Evolutionary conservation across 768 basidiomycete species (phyloP).

Genomic region (Phallus indusiatus): DNA sequence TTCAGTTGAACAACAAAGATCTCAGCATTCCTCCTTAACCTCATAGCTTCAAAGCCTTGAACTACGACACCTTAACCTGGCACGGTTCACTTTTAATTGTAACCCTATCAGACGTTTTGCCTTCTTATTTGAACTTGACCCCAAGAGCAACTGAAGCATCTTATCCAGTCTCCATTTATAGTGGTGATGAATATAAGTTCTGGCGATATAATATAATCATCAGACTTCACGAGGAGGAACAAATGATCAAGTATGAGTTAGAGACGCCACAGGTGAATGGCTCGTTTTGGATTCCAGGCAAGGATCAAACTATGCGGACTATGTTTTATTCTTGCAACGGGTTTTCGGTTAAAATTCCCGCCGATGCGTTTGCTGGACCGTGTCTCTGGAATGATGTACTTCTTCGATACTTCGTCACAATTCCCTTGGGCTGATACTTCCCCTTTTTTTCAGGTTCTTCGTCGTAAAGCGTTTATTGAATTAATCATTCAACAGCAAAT

Average conservation of each 20-base stretch:
- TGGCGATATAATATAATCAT: conserved; percentile 10
- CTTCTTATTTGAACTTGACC: neutral
- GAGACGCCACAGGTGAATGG: neutral
- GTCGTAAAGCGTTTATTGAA: neutral
- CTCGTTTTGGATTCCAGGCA: conserved; percentile 11
- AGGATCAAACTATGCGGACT: conserved; percentile 12
- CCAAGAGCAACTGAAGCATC: neutral
- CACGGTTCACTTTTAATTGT: conserved; percentile 11
- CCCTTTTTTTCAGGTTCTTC: conserved; percentile 5
- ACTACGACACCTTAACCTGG: conserved; percentile 7
- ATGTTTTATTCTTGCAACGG: conserved; percentile 15
- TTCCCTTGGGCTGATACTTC: neutral
- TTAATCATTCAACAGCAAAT: neutral
- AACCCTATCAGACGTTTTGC: neutral
- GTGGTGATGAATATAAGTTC: conserved; percentile 3
- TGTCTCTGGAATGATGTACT: conserved; percentile 12
- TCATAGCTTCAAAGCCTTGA: conserved; percentile 10
- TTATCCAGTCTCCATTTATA: neutral
- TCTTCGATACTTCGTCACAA: neutral
- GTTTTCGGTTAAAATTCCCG: conserved; percentile 9
- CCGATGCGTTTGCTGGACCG: conserved; percentile 9
- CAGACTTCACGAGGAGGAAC: conserved; percentile 2
- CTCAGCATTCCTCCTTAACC: neutral
- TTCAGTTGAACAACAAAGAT: neutral
- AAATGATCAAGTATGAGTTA: conserved; percentile 8